Percentiles rank a stretch among this genome's conserved stretches.
Conservation (phyloP, 2,329 filamentous ascomycete species). For the Cryphonectria japonica region DNA sequence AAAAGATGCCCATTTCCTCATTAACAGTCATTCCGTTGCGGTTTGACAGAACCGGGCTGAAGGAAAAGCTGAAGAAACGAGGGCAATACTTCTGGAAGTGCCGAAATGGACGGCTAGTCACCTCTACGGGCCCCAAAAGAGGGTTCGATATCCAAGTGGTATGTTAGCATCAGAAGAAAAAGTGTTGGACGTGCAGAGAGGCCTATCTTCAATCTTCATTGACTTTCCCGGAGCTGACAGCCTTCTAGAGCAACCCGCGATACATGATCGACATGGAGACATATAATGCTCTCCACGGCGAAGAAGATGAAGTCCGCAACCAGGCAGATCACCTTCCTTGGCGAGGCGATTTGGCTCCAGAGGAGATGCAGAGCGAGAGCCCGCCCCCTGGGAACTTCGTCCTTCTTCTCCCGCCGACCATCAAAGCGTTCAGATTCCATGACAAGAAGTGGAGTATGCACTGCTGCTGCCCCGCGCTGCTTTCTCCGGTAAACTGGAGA, state of each 20-base stretch:
- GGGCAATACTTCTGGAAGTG: slow-evolving; percentile 6
- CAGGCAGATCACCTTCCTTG: neutral
- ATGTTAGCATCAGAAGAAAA: neutral
- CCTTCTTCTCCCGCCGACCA: slow-evolving; percentile 7
- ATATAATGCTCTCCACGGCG: neutral
- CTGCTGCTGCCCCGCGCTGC: neutral
- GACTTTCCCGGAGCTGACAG: neutral
- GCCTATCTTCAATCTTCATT: neutral
- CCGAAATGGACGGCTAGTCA: neutral
- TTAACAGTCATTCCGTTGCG: neutral
- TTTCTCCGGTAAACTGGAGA: no score
- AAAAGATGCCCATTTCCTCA: neutral
- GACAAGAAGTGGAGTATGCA: slow-evolving; percentile 15
- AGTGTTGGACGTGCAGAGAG: neutral
- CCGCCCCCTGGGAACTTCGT: neutral
- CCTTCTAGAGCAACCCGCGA: neutral
- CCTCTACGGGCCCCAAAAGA: neutral
- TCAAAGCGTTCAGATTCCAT: slow-evolving; percentile 1
- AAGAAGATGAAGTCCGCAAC: neutral
- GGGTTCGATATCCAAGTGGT: slow-evolving; percentile 8
- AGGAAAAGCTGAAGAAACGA: neutral
- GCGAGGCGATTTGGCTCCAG: neutral
- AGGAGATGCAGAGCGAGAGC: neutral
- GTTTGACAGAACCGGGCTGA: neutral
- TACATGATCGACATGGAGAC: slow-evolving; percentile 11